Evolutionary conservation across 1,284 basidiomycete genomes (phyloP).

Genomic region (Rhodotorula glutinis): DNA sequence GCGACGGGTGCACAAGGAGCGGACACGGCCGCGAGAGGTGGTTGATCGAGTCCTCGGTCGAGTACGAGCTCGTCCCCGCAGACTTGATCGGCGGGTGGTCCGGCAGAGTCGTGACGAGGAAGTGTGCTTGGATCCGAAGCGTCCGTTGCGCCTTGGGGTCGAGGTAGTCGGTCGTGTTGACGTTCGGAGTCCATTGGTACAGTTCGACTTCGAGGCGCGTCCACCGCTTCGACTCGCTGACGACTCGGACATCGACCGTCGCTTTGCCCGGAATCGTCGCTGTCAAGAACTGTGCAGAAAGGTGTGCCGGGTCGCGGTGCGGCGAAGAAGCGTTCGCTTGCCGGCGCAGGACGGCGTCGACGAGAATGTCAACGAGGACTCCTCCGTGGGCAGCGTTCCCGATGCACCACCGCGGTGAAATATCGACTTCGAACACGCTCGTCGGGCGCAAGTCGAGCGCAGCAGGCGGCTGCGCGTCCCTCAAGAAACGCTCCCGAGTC

Average conservation of each 20-base stretch:
- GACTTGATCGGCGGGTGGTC: slow-evolving; percentile 4
- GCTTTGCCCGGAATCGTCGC: slow-evolving; percentile 14
- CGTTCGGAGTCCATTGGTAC: slow-evolving; percentile 22
- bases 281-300: slow-evolving; percentile 27
- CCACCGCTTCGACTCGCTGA: slow-evolving; percentile 27
- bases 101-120: slow-evolving; percentile 17
- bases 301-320: slow-evolving; percentile 31
- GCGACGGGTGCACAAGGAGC: slow-evolving; percentile 20
- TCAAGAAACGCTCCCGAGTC: neutral
- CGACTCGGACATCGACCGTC: slow-evolving; percentile 22
- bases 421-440: slow-evolving; percentile 6
- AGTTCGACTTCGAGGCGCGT: slow-evolving; percentile 32
- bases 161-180: slow-evolving; percentile 1
- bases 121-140: slow-evolving; percentile 23
- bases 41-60: neutral
- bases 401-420: slow-evolving; percentile 21
- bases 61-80: neutral
- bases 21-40: slow-evolving; percentile 28
- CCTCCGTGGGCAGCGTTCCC: slow-evolving; percentile 33
- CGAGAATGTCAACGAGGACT: slow-evolving; percentile 26
- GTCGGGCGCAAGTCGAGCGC: slow-evolving; percentile 2
- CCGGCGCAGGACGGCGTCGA: slow-evolving; percentile 16
- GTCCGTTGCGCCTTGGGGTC: neutral
- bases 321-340: slow-evolving; percentile 5
- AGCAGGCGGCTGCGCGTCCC: slow-evolving; percentile 3